Evolutionary conservation across 202 grass and related monocot species (phyloP).

Genomic region (Cymbopogon flexuosus): DNA sequence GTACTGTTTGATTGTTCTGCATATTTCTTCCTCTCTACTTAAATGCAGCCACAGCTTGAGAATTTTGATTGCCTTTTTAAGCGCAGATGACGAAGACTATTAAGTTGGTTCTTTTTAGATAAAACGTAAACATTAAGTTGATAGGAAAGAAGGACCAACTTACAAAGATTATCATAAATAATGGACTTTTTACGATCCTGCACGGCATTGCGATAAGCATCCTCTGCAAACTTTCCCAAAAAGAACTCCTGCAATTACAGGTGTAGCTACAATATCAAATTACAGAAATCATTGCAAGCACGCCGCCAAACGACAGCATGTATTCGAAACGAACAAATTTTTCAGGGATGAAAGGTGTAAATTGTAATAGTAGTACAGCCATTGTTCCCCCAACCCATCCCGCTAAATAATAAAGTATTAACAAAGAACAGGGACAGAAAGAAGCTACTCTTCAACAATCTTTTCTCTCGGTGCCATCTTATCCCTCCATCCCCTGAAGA

Average conservation of each 20-base stretch:
- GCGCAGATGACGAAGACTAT: not conserved
- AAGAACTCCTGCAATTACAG: slow-evolving; percentile 71
- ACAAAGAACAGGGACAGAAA: not conserved
- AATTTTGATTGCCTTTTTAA: not conserved
- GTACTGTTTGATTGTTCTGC: not conserved
- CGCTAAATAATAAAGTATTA: not conserved
- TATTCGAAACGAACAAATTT: not conserved
- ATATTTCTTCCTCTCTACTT: not conserved
- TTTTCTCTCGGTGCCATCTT: not conserved
- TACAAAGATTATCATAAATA: slow-evolving; percentile 66
- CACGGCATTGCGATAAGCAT: slow-evolving; percentile 45
- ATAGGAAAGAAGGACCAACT: slow-evolving; percentile 37
- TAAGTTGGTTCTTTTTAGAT: not conserved
- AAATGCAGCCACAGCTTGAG: not conserved
- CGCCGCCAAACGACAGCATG: not conserved
- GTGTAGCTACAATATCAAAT: slow-evolving; percentile 5
- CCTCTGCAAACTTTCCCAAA: slow-evolving; percentile 61
- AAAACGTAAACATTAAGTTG: not conserved
- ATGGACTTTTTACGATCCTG: slow-evolving; percentile 71
- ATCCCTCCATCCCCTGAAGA: not conserved
- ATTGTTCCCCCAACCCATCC: not conserved
- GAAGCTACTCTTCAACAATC: not conserved
- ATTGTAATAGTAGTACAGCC: not conserved
- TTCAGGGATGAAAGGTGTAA: slow-evolving; percentile 1
- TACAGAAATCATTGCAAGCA: not conserved